Evolutionary conservation across 805 yeast genomes (phyloP), one percentile per base, ranked within the genome.

Genomic region (Wickerhamiella galacta): DNA sequence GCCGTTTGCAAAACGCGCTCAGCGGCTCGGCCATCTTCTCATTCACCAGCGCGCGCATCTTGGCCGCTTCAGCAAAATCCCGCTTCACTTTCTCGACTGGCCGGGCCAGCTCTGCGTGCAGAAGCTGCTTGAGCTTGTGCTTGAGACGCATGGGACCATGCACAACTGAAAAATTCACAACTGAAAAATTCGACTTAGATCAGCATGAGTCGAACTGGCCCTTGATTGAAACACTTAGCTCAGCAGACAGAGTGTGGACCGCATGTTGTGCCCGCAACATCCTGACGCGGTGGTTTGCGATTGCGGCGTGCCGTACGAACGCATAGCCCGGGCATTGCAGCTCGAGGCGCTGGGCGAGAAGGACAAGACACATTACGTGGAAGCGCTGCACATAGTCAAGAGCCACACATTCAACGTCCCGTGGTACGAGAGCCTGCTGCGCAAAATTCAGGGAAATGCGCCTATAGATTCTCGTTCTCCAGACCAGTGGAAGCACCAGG

Each of bases 21-120:
- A 45, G 28, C 7, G 38, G 40, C 18, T 39, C 19, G 8, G 23
- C 7, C 31, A 42, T 22, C 10, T 36, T 28, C 8, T 37, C 31
- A 18, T 35, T 38, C 25, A 45, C 39, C 15, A 31, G 27, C 17
- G 16, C 12, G 4, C 49, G 33, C 12, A 44, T 21, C 11, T 32
- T 28, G 26, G 38, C 37, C 18, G 28, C 28, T 5, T 30, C 44
- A 3, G 30, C 16, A 16, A 26, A 43, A 27, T 43, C 40, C 16
- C 18, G 30, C 28, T 24, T 31, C 24, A 7, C 31, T 18, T 11
- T 21, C 19, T 4, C 22, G n/a, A n/a, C n/a, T n/a, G n/a, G n/a
- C n/a, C n/a, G n/a, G n/a, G n/a, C n/a, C 15, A 11, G 30, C 15
- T 11, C 16, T 27, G 17, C 39, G 6, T 36, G 28, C 5, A 43